phyloP scores from a whole-genome alignment of 345 rosid species.

The Gossypium turneri region DNA sequence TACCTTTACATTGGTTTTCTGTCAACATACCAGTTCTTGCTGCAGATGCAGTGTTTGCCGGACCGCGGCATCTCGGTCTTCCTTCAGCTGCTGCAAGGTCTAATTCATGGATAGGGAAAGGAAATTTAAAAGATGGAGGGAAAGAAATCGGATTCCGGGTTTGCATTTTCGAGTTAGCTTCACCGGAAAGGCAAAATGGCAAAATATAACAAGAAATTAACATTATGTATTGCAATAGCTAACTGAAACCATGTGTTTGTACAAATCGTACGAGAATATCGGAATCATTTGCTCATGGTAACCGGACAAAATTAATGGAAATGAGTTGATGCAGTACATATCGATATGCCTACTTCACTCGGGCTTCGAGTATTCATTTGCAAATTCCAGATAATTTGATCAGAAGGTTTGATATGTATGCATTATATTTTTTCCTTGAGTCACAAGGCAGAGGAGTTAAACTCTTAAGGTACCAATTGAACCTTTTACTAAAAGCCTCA shows the following conservation, averaged over 20 bases:
- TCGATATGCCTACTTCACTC: too few relatives aligned
- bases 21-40: constrained; percentile 62
- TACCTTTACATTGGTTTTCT: not conserved
- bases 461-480: not conserved
- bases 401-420: too few relatives aligned
- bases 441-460: not conserved
- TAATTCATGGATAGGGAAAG: constrained; percentile 26
- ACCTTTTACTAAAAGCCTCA: not conserved
- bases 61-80: constrained; percentile 75
- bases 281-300: too few relatives aligned
- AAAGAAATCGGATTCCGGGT: not conserved
- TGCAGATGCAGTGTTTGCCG: constrained; percentile 72
- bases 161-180: not conserved
- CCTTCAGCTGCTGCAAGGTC: constrained; percentile 67
- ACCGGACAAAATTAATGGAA: too few relatives aligned
- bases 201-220: not conserved
- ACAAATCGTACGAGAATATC: too few relatives aligned
- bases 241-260: not conserved
- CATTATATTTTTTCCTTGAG: not conserved
- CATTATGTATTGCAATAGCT: not conserved
- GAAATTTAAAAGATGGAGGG: not conserved
- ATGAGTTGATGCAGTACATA: not conserved
- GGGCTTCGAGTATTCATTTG: too few relatives aligned
- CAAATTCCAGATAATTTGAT: too few relatives aligned
- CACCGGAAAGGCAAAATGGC: not conserved